Evolutionary conservation across 2,329 filamentous ascomycete genomes (phyloP), one percentile per base, ranked within the genome.

Genomic region (Ambrosiella xylebori): DNA sequence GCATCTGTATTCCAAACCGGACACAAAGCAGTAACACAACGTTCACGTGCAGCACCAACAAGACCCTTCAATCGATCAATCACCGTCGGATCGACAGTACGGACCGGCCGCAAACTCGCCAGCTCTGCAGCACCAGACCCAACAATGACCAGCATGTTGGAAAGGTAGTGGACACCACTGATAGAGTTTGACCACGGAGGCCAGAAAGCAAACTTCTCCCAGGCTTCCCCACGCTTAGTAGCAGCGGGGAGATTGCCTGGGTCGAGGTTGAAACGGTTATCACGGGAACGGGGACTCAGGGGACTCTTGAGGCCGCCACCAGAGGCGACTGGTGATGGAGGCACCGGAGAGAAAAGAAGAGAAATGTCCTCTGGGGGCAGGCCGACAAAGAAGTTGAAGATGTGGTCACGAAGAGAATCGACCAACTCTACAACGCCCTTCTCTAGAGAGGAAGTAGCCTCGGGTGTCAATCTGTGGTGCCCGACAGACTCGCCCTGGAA

Each of bases 181-280:
- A 97, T 73, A 0, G 90, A 90, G 66, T 96, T 97, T 1, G 89
- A 86, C 71, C 86, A 85, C 0, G 91, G 93, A 3, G 91, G 90
- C 90, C 91, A 97, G 69, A 97, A 98, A 0, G 90, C 91, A 68
- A 93, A 81, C 71, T 91, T 85, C 66, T 97, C 93, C 88, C 89
- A 97, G 0, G 84, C 73, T 64, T 95, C 88, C 5, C 90, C 91
- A 50, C 79, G 80, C 64, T 78, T 86, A 0, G 88, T 87, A 0
- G 86, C 88, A 9, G 83, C 81, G 1, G 88, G 90, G 1, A 87
- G 73, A 62, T 86, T 89, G 65, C 79, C 85, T 0, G 81, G 76
- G 65, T 95, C 88, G 61, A 95, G 81, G 58, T 83, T 85, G 70
- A 95, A 91, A 1, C 86, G 80, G 51, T 85, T 82, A 63, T 88